These are phyloP conservation scores for Avena sativa DNA, from an alignment of 176 grass and related monocot species.

Conservation along the genomic window DNA sequence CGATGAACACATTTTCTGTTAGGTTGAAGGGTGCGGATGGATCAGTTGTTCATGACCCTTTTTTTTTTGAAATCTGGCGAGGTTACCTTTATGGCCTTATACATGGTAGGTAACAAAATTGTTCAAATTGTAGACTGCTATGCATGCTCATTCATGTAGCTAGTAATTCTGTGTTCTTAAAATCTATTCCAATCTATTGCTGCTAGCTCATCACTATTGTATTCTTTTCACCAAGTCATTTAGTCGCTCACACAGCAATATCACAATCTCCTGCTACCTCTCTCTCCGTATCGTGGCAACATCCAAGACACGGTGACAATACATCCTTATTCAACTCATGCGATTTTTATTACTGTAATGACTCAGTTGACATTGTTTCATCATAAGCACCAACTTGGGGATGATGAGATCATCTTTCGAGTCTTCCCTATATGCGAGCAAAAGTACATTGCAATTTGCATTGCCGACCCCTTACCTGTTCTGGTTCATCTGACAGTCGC, in stretches of 20 bases:
- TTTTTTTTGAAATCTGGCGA: background rate
- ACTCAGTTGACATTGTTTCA: background rate
- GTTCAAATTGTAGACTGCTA: too few species aligned
- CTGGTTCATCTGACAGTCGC: background rate
- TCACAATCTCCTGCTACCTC: background rate
- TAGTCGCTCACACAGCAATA: background rate
- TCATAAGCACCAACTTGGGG: background rate
- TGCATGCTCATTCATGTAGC: too few species aligned
- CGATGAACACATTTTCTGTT: background rate
- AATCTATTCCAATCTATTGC: background rate
- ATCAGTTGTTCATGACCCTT: background rate
- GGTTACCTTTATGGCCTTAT: background rate
- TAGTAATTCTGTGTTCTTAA: too few species aligned
- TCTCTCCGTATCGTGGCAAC: background rate
- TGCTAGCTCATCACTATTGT: background rate
- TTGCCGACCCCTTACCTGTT: background rate
- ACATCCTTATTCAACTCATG: background rate
- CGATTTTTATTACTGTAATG: background rate
- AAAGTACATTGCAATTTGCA: background rate
- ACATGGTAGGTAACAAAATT: background rate
- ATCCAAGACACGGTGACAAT: constrained; percentile 3
- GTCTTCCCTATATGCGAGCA: background rate
- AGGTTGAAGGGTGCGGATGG: background rate
- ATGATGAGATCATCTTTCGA: background rate
- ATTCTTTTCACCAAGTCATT: constrained; percentile 8